These are phyloP conservation scores for Boechera retrofracta DNA, from an alignment of 345 rosid genomes.

Conservation along the genomic window DNA sequence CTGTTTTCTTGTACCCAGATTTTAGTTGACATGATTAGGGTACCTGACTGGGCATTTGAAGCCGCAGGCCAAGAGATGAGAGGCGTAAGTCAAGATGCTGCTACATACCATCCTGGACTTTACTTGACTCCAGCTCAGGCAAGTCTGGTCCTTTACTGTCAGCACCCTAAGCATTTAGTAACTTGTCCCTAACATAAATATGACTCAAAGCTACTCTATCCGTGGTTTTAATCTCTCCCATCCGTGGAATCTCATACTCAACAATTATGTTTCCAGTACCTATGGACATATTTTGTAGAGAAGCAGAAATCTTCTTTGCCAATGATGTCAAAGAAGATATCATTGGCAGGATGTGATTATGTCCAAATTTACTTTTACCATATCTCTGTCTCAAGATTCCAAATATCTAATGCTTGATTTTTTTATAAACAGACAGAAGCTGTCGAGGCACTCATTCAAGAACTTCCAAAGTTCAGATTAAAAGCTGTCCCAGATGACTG, in stretches of 20 bases:
- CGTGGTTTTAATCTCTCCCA: constrained; percentile 9
- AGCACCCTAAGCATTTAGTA: constrained; percentile 19
- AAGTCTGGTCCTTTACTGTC: constrained; percentile 26
- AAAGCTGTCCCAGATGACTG: constrained; percentile 98
- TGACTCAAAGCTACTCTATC: constrained; percentile 13
- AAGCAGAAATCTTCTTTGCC: constrained; percentile 8
- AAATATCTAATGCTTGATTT: constrained; percentile 18
- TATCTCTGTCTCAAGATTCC: constrained; percentile 15
- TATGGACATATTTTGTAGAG: constrained; percentile 3
- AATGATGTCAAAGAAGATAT: constrained; percentile 22
- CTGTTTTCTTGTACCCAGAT: constrained; percentile 56
- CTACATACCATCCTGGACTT: constrained; percentile 95
- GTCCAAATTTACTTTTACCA: constrained; percentile 1
- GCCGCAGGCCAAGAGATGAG: constrained; percentile 99
- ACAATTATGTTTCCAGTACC: background rate
- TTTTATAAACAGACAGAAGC: constrained; percentile 76
- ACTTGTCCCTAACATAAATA: constrained; percentile 19
- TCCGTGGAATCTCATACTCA: background rate
- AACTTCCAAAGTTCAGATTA: constrained; percentile 92
- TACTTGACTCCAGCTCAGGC: constrained; percentile 95
- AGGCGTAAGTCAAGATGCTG: constrained; percentile 88
- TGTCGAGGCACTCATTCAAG: constrained; percentile 95
- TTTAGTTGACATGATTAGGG: constrained; percentile 91
- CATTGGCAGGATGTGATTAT: constrained; percentile 2
- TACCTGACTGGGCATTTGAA: constrained; percentile 99